Conservation (phyloP, 495 filamentous ascomycete genomes). For the Penicillium bovifimosum region DNA sequence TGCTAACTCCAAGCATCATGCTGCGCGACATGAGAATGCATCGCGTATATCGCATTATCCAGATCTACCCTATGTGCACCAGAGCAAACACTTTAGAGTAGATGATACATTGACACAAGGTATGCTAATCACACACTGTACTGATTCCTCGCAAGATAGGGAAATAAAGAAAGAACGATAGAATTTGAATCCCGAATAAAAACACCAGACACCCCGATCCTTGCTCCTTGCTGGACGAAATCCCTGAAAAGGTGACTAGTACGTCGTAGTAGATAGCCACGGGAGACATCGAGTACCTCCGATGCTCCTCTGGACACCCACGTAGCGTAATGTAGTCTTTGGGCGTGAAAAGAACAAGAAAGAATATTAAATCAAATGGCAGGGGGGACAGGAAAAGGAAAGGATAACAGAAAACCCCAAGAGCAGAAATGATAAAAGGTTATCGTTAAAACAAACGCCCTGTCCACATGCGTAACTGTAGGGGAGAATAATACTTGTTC, state of each 20-base stretch:
- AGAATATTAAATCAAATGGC: constrained; percentile 10
- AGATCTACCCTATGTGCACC: background rate
- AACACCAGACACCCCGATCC: constrained; percentile 25
- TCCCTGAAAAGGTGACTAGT: constrained; percentile 5
- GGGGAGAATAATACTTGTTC: constrained; percentile 1
- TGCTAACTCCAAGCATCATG: background rate
- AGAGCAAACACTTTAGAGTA: background rate
- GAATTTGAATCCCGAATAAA: constrained; percentile 8
- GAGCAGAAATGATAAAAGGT: constrained; percentile 10
- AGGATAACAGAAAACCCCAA: constrained; percentile 6
- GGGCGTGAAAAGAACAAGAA: background rate
- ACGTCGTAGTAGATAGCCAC: background rate
- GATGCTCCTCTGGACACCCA: background rate
- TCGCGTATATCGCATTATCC: background rate
- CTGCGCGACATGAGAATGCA: background rate
- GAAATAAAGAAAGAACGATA: background rate
- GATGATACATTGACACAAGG: background rate
- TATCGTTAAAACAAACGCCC: constrained; percentile 18
- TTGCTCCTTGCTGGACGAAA: constrained; percentile 36
- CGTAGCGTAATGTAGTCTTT: background rate
- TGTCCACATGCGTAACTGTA: constrained; percentile 22
- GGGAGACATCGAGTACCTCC: background rate
- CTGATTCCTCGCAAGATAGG: constrained; percentile 7
- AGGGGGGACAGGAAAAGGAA: background rate
- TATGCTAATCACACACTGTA: constrained; percentile 6